These are phyloP conservation scores for Arthrobotrys sinensis DNA, from an alignment of 2,329 filamentous ascomycete species.

Conservation along the genomic window DNA sequence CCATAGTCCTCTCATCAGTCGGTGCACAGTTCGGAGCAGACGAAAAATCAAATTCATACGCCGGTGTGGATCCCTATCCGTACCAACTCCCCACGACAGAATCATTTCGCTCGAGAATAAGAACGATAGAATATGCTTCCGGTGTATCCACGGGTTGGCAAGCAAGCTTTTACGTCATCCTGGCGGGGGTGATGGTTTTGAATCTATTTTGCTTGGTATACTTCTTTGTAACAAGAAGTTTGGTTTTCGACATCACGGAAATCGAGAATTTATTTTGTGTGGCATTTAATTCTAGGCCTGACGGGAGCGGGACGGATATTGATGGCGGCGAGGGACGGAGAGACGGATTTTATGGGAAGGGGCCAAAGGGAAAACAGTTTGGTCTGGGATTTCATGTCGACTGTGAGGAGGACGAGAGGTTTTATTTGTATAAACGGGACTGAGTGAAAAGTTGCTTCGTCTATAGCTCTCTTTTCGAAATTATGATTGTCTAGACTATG, in stretches of 20 bases:
- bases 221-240: slow-evolving; percentile 44
- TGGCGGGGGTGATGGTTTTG: slow-evolving; percentile 77
- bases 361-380: slow-evolving; percentile 49
- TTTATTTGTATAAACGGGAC: slow-evolving; percentile 31
- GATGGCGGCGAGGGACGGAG: slow-evolving; percentile 2
- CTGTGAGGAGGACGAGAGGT: slow-evolving; percentile 51
- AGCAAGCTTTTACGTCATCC: slow-evolving; percentile 77
- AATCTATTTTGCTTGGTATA: slow-evolving; percentile 73
- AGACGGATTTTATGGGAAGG: slow-evolving; percentile 49
- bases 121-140: slow-evolving; percentile 79
- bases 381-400: slow-evolving; percentile 40
- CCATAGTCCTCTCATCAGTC: slow-evolving; percentile 75
- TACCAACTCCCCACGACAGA: slow-evolving; percentile 67
- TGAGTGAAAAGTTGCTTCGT: background rate
- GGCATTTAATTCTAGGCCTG: slow-evolving; percentile 48
- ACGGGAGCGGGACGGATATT: slow-evolving; percentile 1
- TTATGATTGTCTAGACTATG: too few species aligned
- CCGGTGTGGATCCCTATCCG: slow-evolving; percentile 66
- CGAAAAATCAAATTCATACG: slow-evolving; percentile 62
- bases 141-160: slow-evolving; percentile 76
- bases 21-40: slow-evolving; percentile 73
- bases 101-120: slow-evolving; percentile 76
- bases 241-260: slow-evolving; percentile 57
- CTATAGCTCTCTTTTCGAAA: too few species aligned
- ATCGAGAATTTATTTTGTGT: slow-evolving; percentile 58